phyloP scores from a whole-genome alignment of 2,329 filamentous ascomycete species.

The Penicillium verrucosum region DNA sequence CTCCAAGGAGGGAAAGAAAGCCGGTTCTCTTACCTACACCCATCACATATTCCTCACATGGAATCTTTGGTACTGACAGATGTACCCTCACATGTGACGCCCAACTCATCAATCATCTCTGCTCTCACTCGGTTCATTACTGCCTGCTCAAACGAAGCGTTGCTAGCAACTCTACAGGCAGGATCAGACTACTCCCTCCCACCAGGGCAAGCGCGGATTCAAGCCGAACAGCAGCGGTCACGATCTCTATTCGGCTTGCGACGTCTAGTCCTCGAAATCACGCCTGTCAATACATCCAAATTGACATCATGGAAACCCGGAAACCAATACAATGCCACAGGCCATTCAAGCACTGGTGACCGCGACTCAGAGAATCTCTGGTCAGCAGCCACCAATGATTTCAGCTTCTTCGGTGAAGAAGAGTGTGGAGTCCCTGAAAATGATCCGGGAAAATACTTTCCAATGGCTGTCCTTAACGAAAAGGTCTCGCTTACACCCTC shows the following conservation, averaged over 20 bases:
- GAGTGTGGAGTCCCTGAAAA: constrained; percentile 52
- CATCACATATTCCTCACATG: constrained; percentile 54
- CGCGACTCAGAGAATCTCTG: constrained; percentile 58
- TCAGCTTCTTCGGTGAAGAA: constrained; percentile 59
- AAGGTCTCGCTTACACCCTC: constrained; percentile 43
- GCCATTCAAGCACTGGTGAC: constrained; percentile 58
- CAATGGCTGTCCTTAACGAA: constrained; percentile 42
- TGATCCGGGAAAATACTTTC: constrained; percentile 45
- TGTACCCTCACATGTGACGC: constrained; percentile 47
- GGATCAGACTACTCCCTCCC: constrained; percentile 57
- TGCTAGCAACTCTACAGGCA: constrained; percentile 53
- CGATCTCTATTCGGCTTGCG: constrained; percentile 54
- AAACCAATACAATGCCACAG: constrained; percentile 46
- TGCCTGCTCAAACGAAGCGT: constrained; percentile 55
- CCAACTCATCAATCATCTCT: constrained; percentile 42
- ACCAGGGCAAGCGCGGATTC: constrained; percentile 52
- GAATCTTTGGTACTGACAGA: constrained; percentile 56
- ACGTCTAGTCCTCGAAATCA: constrained; percentile 56
- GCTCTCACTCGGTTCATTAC: constrained; percentile 54
- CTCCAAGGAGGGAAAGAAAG: constrained; percentile 27
- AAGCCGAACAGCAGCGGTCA: constrained; percentile 49
- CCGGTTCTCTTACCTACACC: constrained; percentile 46
- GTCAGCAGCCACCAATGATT: constrained; percentile 58
- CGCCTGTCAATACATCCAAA: constrained; percentile 29
- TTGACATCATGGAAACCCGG: constrained; percentile 40